Percentiles rank a stretch among this genome's conserved stretches.
Conservation (phyloP, 2,329 filamentous ascomycete species). For the Pseudohalonectria lignicola region DNA sequence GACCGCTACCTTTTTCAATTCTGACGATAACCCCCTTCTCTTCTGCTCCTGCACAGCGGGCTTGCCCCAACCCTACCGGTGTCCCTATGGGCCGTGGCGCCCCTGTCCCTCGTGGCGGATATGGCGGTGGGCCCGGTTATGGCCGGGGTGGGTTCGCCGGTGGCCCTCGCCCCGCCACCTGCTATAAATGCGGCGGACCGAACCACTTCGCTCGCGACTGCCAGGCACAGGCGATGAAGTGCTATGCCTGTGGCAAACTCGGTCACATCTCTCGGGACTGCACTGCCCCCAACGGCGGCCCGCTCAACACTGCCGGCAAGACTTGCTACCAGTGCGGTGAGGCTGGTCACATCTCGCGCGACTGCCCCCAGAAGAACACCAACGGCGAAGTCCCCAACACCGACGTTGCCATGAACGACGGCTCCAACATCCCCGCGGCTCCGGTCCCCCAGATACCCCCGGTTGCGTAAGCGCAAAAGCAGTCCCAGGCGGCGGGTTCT, state of each 20-base stretch:
- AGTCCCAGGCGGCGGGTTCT: no score
- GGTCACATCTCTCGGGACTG: conserved; percentile 91
- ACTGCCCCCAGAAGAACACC: conserved; percentile 68
- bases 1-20: no score
- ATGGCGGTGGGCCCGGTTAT: conserved; percentile 40
- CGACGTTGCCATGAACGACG: conserved; percentile 29
- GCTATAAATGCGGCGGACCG: conserved; percentile 71
- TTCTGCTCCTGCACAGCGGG: no score
- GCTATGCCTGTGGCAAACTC: conserved; percentile 92
- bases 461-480: conserved; percentile 11
- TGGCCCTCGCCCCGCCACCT: conserved; percentile 57
- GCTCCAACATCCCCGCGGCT: conserved; percentile 22
- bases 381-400: conserved; percentile 33
- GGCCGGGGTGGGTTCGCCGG: conserved; percentile 70
- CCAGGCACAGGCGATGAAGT: conserved; percentile 98
- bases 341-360: conserved; percentile 89
- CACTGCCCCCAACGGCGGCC: conserved; percentile 91
- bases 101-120: conserved; percentile 55
- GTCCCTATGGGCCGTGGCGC: conserved; percentile 53
- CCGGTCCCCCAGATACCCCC: conserved; percentile 31
- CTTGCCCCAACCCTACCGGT: conserved; percentile 68
- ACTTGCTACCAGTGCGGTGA: conserved; percentile 98
- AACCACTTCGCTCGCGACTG: conserved; percentile 99
- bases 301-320: conserved; percentile 92
- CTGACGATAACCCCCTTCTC: conserved; percentile 3